phyloP scores from a whole-genome alignment of 345 rosid species.

The Gossypium herbaceum region DNA sequence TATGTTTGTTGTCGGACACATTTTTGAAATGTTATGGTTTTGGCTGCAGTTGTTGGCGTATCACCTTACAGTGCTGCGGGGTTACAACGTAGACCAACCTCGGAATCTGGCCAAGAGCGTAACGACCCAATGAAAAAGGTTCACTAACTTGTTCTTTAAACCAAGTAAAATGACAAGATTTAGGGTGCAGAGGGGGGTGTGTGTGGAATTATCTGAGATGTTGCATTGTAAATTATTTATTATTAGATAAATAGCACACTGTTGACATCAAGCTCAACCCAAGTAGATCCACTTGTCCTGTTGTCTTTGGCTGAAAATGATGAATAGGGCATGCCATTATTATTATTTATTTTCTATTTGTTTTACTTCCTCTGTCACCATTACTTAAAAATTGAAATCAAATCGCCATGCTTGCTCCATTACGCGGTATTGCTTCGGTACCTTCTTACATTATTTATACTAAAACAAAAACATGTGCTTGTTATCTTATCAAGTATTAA shows the following conservation, averaged over 20 bases:
- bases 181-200: background rate
- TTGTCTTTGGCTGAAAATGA: no score
- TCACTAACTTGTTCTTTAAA: slow-evolving; percentile 5
- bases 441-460: no score
- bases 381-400: no score
- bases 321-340: no score
- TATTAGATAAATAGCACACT: background rate
- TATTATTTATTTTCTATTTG: no score
- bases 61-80: slow-evolving; percentile 81
- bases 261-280: background rate
- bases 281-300: background rate
- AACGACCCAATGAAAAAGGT: slow-evolving; percentile 51
- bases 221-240: slow-evolving; percentile 9
- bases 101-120: slow-evolving; percentile 92
- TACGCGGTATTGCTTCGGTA: no score
- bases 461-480: no score
- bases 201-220: slow-evolving; percentile 3
- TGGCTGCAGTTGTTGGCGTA: slow-evolving; percentile 67
- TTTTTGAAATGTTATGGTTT: background rate
- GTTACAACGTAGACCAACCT: slow-evolving; percentile 88
- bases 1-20: background rate
- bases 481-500: no score
- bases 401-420: no score
- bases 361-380: no score
- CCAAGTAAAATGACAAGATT: background rate